Conservation (phyloP, 2,329 filamentous ascomycete genomes). For the Xylariales sp. region DNA sequence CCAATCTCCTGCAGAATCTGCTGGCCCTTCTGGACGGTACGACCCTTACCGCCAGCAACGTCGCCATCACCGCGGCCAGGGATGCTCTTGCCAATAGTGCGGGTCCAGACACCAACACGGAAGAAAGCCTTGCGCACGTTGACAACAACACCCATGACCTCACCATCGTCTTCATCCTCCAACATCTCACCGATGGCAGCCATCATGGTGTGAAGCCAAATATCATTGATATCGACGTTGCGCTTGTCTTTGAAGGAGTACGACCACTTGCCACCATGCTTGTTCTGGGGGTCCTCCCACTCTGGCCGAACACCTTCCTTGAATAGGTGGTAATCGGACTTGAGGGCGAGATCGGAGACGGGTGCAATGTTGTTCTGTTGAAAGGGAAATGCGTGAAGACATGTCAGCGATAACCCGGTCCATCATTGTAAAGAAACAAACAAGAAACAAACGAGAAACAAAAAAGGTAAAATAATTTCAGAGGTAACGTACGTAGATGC, state of each 20-base stretch:
- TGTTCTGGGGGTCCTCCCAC: slow-evolving; percentile 98
- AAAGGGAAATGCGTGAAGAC: slow-evolving; percentile 7
- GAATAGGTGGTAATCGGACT: slow-evolving; percentile 99
- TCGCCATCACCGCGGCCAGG: slow-evolving; percentile 71
- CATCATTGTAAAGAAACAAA: no score
- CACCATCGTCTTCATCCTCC: slow-evolving; percentile 88
- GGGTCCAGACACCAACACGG: slow-evolving; percentile 96
- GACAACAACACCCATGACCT: slow-evolving; percentile 98
- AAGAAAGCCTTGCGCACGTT: slow-evolving; percentile 99
- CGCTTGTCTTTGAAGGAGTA: slow-evolving; percentile 98
- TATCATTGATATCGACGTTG: slow-evolving; percentile 82
- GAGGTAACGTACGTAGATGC: slow-evolving; percentile 79
- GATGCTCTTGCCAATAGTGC: slow-evolving; percentile 82
- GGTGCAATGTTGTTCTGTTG: slow-evolving; percentile 96
- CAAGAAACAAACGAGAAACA: no score
- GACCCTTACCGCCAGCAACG: slow-evolving; percentile 71
- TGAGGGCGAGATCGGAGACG: slow-evolving; percentile 90
- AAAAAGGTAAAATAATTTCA: no score
- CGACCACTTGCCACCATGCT: slow-evolving; percentile 98
- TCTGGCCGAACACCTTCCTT: slow-evolving; percentile 95
- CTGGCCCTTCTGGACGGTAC: slow-evolving; percentile 75
- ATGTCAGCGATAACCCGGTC: no score
- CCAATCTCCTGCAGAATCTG: slow-evolving; percentile 83
- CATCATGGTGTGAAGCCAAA: slow-evolving; percentile 97
- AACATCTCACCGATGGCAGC: slow-evolving; percentile 96